phyloP scores from a whole-genome alignment of 2,329 filamentous ascomycete species.

The Chalaropsis ovoidea region DNA sequence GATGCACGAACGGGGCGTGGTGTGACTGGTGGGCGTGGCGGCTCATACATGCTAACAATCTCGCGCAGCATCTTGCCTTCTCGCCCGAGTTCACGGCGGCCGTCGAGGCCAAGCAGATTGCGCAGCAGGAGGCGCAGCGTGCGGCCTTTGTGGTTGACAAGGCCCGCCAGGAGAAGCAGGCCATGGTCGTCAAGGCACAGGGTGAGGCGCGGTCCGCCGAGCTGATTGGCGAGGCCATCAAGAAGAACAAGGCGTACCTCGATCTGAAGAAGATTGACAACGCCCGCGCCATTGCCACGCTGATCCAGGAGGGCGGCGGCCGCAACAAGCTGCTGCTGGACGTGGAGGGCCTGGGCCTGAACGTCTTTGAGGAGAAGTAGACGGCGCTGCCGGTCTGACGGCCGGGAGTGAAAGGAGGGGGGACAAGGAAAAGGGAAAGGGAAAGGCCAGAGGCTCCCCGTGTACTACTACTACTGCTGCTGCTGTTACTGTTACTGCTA shows the following conservation, averaged over 20 bases:
- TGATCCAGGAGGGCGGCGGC: constrained; percentile 74
- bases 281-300: constrained; percentile 74
- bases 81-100: constrained; percentile 64
- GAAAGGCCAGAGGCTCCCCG: background rate
- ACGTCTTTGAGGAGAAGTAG: constrained; percentile 52
- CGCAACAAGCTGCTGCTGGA: constrained; percentile 94
- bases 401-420: background rate
- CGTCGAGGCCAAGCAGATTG: constrained; percentile 64
- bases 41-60: constrained; percentile 10
- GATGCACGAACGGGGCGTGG: too few relatives aligned
- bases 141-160: constrained; percentile 98
- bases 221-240: constrained; percentile 97
- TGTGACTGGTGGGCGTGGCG: background rate
- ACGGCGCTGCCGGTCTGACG: background rate
- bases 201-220: constrained; percentile 97
- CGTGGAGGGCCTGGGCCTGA: constrained; percentile 78
- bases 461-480: constrained; percentile 22
- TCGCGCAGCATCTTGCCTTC: constrained; percentile 54
- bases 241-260: constrained; percentile 96
- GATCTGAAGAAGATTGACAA: constrained; percentile 98
- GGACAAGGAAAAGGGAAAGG: background rate
- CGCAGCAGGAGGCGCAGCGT: constrained; percentile 87
- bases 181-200: constrained; percentile 94
- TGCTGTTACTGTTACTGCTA: constrained; percentile 14
- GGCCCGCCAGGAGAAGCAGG: constrained; percentile 97